These are phyloP conservation scores for Gillenia trifoliata DNA, from an alignment of 306 rosid species.

Conservation along the genomic window DNA sequence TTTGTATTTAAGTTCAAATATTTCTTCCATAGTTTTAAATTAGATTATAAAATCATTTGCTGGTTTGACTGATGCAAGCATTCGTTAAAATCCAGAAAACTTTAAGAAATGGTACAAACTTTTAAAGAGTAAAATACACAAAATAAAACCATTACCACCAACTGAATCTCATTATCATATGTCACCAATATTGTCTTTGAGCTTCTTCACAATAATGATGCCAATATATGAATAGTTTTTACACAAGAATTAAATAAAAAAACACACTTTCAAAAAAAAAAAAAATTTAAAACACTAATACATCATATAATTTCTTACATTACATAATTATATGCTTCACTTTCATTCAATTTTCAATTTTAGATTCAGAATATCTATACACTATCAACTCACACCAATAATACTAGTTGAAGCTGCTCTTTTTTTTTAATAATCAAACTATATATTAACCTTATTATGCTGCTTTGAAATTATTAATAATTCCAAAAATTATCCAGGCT, in stretches of 20 bases:
- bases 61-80: neutral
- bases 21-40: too few species aligned
- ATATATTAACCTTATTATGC: neutral
- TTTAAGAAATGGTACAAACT: neutral
- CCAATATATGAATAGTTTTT: slow-evolving; percentile 7
- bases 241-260: slow-evolving; percentile 10
- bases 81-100: slow-evolving; percentile 11
- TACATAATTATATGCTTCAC: slow-evolving; percentile 33
- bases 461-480: slow-evolving; percentile 28
- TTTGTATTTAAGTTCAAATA: neutral
- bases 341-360: slow-evolving; percentile 7
- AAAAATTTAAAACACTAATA: too few species aligned
- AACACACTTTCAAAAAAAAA: too few species aligned
- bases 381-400: slow-evolving; percentile 19
- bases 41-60: too few species aligned
- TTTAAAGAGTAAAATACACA: slow-evolving; percentile 19
- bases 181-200: slow-evolving; percentile 29
- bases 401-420: neutral
- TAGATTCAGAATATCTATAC: slow-evolving; percentile 25
- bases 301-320: slow-evolving; percentile 34
- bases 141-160: slow-evolving; percentile 40
- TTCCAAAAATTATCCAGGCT: slow-evolving; percentile 50
- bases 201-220: slow-evolving; percentile 23
- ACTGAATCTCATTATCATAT: slow-evolving; percentile 37
- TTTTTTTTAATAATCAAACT: neutral